Evolutionary conservation across 495 filamentous ascomycete genomes (phyloP).

Genomic region (Pseudoneurospora amorphoporcata): DNA sequence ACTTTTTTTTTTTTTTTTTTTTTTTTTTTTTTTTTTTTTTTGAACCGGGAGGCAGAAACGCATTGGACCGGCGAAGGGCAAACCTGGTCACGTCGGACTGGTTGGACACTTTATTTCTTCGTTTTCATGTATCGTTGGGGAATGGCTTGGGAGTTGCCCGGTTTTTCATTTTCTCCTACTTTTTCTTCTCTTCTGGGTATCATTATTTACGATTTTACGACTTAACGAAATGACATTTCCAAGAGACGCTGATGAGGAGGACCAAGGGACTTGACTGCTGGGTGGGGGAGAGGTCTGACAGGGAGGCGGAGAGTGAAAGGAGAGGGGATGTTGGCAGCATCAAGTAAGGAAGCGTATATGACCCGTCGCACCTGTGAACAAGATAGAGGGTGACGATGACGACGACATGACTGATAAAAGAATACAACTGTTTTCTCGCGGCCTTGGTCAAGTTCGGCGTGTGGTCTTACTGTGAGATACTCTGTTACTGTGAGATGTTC

Average conservation of each 20-base stretch:
- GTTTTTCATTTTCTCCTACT: neutral
- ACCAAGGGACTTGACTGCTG: neutral
- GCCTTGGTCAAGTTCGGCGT: neutral
- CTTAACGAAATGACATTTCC: neutral
- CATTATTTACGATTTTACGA: neutral
- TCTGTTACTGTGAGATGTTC: neutral
- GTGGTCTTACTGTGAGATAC: neutral
- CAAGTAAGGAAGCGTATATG: slow-evolving; percentile 27
- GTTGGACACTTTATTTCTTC: neutral
- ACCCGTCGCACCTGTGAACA: slow-evolving; percentile 40
- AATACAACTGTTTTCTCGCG: neutral
- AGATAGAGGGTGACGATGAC: slow-evolving; percentile 15
- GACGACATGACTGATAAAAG: neutral
- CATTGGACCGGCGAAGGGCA: neutral
- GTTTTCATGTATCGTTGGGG: neutral
- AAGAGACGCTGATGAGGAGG: neutral
- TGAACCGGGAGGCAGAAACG: neutral
- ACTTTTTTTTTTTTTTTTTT: neutral
- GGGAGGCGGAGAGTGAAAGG: neutral
- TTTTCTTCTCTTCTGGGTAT: neutral
- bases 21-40: neutral
- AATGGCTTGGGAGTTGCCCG: neutral
- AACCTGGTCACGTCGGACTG: neutral
- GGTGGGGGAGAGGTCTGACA: neutral
- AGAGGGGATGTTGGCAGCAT: neutral